Conservation (phyloP, 1,284 basidiomycete genomes). For the Xerocomus amazonicus region DNA sequence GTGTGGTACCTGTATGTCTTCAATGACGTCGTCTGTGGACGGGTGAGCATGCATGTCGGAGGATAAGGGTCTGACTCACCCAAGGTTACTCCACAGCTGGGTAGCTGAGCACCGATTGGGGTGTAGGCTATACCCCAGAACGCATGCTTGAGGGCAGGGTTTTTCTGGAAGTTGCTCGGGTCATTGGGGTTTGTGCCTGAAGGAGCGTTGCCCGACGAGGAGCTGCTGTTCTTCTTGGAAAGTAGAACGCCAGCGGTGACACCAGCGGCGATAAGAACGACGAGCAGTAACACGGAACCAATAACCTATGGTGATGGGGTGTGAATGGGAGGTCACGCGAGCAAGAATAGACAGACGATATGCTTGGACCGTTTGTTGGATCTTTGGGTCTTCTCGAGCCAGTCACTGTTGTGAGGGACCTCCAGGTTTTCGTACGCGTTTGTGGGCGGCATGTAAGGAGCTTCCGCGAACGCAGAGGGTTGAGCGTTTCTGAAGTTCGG, state of each 20-base stretch:
- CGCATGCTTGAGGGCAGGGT: constrained; percentile 54
- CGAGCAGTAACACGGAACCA: constrained; percentile 29
- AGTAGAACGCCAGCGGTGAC: constrained; percentile 32
- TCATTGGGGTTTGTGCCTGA: constrained; percentile 49
- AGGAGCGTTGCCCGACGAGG: constrained; percentile 21
- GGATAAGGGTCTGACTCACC: constrained; percentile 31
- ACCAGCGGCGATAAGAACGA: constrained; percentile 29
- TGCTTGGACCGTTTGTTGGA: constrained; percentile 33
- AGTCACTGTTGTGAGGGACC: constrained; percentile 27
- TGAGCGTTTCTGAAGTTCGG: constrained; percentile 26
- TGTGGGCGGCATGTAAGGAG: constrained; percentile 27
- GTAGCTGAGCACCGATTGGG: constrained; percentile 52
- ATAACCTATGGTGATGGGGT: constrained; percentile 29
- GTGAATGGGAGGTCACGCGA: not conserved
- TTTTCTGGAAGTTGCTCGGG: constrained; percentile 62
- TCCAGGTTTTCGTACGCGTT: constrained; percentile 28
- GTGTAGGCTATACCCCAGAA: constrained; percentile 79
- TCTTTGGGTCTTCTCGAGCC: constrained; percentile 31
- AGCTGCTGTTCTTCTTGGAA: constrained; percentile 28
- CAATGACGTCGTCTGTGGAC: constrained; percentile 39
- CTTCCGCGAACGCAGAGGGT: constrained; percentile 25
- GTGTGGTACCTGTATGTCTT: constrained; percentile 47
- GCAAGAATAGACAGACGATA: constrained; percentile 24
- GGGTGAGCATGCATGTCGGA: constrained; percentile 1
- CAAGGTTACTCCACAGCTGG: constrained; percentile 47